These are phyloP conservation scores for Beauveria sp. DNA, from an alignment of 2,329 filamentous ascomycete genomes.

Conservation along the genomic window DNA sequence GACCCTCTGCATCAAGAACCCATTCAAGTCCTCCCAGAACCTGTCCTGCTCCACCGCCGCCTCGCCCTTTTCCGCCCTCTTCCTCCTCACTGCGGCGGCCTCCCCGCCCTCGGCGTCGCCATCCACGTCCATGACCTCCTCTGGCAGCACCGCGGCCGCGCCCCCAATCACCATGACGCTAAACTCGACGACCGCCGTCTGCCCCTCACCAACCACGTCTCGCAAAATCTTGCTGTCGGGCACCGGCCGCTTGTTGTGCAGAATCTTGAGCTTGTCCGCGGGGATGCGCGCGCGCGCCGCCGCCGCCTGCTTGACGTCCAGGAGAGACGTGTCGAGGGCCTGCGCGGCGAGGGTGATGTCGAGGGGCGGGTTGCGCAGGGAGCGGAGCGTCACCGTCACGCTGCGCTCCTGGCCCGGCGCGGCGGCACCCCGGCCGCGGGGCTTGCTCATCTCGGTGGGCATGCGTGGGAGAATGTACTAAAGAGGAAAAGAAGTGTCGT, in stretches of 20 bases:
- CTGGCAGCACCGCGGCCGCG: conserved; percentile 36
- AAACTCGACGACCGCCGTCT: conserved; percentile 63
- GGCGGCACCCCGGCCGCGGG: conserved; percentile 28
- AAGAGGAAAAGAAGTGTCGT: background rate
- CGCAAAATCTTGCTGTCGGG: conserved; percentile 68
- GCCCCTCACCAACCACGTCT: conserved; percentile 57
- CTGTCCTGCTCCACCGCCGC: conserved; percentile 51
- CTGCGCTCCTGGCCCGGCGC: conserved; percentile 46
- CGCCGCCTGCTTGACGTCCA: conserved; percentile 69
- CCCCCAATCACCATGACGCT: conserved; percentile 84
- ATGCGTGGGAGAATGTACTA: conserved; percentile 68
- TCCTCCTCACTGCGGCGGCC: background rate
- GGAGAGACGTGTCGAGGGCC: conserved; percentile 62
- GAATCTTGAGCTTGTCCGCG: conserved; percentile 74
- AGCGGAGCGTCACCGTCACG: conserved; percentile 58
- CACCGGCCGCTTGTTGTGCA: conserved; percentile 82
- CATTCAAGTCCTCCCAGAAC: conserved; percentile 83
- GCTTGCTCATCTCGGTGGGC: conserved; percentile 47
- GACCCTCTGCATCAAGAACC: conserved; percentile 71
- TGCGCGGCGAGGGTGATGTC: conserved; percentile 59
- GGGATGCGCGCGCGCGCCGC: conserved; percentile 54
- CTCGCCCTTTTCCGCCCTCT: background rate
- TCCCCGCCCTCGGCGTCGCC: conserved; percentile 13
- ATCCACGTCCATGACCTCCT: conserved; percentile 26
- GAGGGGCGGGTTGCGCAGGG: conserved; percentile 66